Conservation (phyloP, 352 stramenopile genomes). For the Phytopythium montanum region DNA sequence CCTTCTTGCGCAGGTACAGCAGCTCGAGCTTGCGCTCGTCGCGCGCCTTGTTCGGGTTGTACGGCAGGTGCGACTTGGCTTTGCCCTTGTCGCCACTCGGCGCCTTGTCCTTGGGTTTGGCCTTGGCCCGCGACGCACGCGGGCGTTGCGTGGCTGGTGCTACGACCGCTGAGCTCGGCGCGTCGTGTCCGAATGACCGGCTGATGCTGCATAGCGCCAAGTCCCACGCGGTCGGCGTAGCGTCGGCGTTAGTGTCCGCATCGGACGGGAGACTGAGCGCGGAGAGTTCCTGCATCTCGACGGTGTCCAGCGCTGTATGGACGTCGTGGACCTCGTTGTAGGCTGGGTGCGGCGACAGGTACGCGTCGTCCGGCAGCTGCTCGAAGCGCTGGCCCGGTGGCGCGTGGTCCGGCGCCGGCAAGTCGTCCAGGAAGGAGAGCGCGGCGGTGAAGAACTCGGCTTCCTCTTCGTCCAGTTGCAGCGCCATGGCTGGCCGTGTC, state of each 20-base stretch:
- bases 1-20: constrained; percentile 38
- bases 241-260: neutral
- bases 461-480: constrained; percentile 21
- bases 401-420: neutral
- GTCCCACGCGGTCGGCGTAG: neutral
- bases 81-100: neutral
- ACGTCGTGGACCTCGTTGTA: neutral
- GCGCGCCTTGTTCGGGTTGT: constrained; percentile 26
- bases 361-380: neutral
- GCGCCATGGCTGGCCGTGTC: constrained; percentile 11
- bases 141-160: neutral
- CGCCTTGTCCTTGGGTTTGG: constrained; percentile 1
- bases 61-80: constrained; percentile 11
- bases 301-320: constrained; percentile 5
- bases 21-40: constrained; percentile 29
- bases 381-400: constrained; percentile 3
- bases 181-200: neutral
- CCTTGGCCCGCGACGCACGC: neutral
- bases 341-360: neutral
- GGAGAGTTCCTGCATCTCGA: constrained; percentile 6
- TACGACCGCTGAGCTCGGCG: neutral
- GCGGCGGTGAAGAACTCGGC: constrained; percentile 23
- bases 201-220: constrained; percentile 2
- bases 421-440: constrained; percentile 23
- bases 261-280: neutral